Conservation (phyloP, 768 basidiomycete species). For the Plicaturopsis crispa region DNA sequence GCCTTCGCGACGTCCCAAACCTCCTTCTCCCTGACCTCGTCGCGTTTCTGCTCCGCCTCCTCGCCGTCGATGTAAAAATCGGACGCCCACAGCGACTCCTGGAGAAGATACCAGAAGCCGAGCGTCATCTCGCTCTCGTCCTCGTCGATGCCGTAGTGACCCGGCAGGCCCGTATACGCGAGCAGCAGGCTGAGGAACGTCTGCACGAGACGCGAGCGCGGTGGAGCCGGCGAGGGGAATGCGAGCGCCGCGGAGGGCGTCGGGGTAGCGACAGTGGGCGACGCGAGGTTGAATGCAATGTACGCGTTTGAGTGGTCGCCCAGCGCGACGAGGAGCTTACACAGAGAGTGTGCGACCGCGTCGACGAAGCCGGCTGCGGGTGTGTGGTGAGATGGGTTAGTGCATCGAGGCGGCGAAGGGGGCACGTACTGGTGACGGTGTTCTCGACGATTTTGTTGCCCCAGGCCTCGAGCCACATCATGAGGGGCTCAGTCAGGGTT, state of each 20-base stretch:
- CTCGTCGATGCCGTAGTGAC: constrained; percentile 77
- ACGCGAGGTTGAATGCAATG: constrained; percentile 62
- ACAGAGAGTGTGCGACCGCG: constrained; percentile 61
- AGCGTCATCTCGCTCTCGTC: constrained; percentile 84
- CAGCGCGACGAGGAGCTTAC: constrained; percentile 73
- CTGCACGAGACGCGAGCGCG: constrained; percentile 51
- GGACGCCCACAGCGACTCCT: constrained; percentile 76
- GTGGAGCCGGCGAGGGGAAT: constrained; percentile 14
- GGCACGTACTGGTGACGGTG: constrained; percentile 1
- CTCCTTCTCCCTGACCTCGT: constrained; percentile 23
- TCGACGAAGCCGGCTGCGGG: constrained; percentile 36
- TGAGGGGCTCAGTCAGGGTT: constrained; percentile 76
- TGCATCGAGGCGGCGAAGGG: constrained; percentile 1
- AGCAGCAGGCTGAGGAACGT: constrained; percentile 65
- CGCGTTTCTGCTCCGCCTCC: constrained; percentile 11
- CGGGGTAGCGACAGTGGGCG: constrained; percentile 26
- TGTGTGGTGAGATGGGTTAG: background rate
- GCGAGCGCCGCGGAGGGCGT: constrained; percentile 6
- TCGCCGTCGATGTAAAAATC: constrained; percentile 42
- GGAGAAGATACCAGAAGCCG: constrained; percentile 85
- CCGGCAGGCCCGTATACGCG: constrained; percentile 65
- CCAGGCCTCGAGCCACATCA: constrained; percentile 64
- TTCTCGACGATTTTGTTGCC: constrained; percentile 44
- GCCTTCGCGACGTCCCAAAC: constrained; percentile 55
- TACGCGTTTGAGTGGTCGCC: constrained; percentile 84